phyloP scores from a whole-genome alignment of 345 rosid species.

The Salix viminalis region DNA sequence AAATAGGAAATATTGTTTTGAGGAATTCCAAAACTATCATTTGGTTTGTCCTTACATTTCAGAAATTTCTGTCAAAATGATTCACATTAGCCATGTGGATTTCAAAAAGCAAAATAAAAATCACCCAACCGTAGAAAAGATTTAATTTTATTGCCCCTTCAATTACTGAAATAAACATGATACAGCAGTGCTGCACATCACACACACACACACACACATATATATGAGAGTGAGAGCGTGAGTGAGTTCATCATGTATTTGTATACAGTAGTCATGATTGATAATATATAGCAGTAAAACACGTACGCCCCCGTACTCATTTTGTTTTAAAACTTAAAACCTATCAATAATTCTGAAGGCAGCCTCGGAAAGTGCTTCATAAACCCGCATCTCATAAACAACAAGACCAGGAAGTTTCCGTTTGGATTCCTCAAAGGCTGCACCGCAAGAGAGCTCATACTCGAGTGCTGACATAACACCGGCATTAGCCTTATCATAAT shows the following conservation, averaged over 20 bases:
- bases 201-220: not conserved
- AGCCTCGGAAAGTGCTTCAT: constrained; percentile 19
- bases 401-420: not conserved
- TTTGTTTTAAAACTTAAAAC: constrained; percentile 1
- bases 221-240: not conserved
- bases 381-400: constrained; percentile 14
- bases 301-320: too few relatives aligned
- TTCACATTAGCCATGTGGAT: too few relatives aligned
- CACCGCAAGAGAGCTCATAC: not conserved
- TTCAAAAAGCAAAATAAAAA: too few relatives aligned
- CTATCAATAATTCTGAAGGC: constrained; percentile 31
- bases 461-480: not conserved
- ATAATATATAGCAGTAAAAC: too few relatives aligned
- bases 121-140: too few relatives aligned
- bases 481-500: constrained; percentile 19
- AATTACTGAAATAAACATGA: too few relatives aligned
- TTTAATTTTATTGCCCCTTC: too few relatives aligned
- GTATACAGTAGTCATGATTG: too few relatives aligned
- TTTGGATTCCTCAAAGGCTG: not conserved
- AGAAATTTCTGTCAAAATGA: too few relatives aligned
- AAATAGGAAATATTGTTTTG: too few relatives aligned
- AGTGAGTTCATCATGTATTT: not conserved
- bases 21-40: too few relatives aligned
- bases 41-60: too few relatives aligned
- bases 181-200: not conserved